Evolutionary conservation across 805 yeast species (phyloP).

Genomic region (Sugiyamaella smithiae): DNA sequence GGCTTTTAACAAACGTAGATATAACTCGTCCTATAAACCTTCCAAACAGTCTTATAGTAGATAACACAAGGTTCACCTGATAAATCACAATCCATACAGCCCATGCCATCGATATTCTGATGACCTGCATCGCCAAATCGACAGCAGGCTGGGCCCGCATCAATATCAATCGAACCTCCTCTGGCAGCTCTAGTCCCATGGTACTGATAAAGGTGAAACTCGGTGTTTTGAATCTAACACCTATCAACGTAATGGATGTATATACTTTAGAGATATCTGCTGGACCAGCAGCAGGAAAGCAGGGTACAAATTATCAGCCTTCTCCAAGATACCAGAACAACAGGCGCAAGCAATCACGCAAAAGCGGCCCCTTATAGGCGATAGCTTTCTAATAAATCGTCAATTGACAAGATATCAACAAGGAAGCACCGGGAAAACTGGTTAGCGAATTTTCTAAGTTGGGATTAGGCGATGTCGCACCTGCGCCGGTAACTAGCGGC

Average conservation of each 20-base stretch:
- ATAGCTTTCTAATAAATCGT: too few relatives aligned
- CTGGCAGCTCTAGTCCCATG: background rate
- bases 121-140: background rate
- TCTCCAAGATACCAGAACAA: too few relatives aligned
- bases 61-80: background rate
- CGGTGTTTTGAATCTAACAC: too few relatives aligned
- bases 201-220: too few relatives aligned
- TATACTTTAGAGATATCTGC: too few relatives aligned
- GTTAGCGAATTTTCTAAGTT: background rate
- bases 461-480: background rate
- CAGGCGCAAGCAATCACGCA: too few relatives aligned
- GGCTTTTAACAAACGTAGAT: slow-evolving; percentile 2
- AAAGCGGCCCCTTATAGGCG: too few relatives aligned
- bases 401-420: too few relatives aligned
- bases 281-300: background rate
- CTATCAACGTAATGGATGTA: too few relatives aligned
- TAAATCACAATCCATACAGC: background rate
- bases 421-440: too few relatives aligned
- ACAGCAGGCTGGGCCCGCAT: background rate
- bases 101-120: background rate
- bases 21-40: background rate
- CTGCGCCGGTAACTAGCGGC: too few relatives aligned
- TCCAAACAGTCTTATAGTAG: background rate
- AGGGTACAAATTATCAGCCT: too few relatives aligned
- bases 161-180: background rate